Evolutionary conservation across 2,329 filamentous ascomycete genomes (phyloP).

Genomic region (Hysterium pulicare): DNA sequence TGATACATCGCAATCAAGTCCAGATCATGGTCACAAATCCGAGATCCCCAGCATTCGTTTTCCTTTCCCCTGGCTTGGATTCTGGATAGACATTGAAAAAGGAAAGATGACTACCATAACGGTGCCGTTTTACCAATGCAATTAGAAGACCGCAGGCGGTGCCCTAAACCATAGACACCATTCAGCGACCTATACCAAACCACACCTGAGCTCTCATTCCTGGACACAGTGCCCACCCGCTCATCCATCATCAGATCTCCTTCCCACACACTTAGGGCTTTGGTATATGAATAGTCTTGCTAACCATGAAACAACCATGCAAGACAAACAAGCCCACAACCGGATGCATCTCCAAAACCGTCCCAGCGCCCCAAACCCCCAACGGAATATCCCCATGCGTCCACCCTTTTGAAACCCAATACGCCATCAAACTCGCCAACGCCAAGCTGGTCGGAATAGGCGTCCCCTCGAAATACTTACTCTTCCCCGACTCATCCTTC

Average conservation of each 20-base stretch:
- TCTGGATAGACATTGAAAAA: too few species aligned
- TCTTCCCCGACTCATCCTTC: constrained; percentile 89
- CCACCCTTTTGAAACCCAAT: constrained; percentile 81
- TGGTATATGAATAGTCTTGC: constrained; percentile 89
- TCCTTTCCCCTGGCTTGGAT: not conserved
- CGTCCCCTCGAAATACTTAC: constrained; percentile 93
- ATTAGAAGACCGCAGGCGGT: not conserved
- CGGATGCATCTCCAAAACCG: constrained; percentile 78
- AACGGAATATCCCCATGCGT: constrained; percentile 74
- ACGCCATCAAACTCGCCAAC: constrained; percentile 81
- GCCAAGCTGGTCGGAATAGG: constrained; percentile 88
- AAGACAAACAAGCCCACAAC: constrained; percentile 74
- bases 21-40: not conserved
- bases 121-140: not conserved
- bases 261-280: constrained; percentile 58
- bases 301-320: constrained; percentile 94
- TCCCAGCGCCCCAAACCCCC: constrained; percentile 65
- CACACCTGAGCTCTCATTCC: not conserved
- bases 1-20: not conserved
- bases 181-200: not conserved
- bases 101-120: not conserved
- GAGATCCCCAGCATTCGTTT: not conserved
- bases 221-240: not conserved
- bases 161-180: too few species aligned
- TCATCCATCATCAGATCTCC: not conserved